Base-by-base conservation (phyloP, 176 grass and related monocot species). In the Zea luxurians region DNA sequence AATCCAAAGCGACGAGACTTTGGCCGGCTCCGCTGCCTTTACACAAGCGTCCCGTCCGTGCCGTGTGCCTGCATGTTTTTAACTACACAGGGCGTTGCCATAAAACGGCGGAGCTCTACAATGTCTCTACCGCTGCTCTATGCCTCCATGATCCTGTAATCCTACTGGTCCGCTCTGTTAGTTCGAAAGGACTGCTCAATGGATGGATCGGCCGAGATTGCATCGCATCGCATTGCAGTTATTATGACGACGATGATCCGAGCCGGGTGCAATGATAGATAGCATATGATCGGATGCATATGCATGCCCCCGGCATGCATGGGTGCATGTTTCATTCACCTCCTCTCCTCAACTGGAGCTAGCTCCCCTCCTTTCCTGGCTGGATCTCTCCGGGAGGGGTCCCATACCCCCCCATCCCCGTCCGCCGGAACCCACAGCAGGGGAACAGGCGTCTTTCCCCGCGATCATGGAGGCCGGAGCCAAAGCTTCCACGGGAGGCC, bases 301-400 rank as follows among this genome's bases (percentile, higher is more conserved):
- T 27, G 27, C 27, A 27, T 27, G 64, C 69, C 18, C 5, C 64
- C 70, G 35, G 77, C 77, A 80, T 80, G 77, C 77, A 80, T 80
- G 71, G 63, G 57, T 2, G 70, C 74, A 72, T 49, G 79, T 73
- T 67, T 49, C 74, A n/a, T 68, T 81, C 67, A 4, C 57, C 27
- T 46, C 54, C 20, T 59, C 27, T 46, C 54, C 20, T 59, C 62
- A 69, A 13, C 47, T 61, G 0, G 5, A 60, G 34, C 45, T 48
- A n/a, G 44, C 68, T 40, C 13, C 13, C 44, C 45, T 15, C 2
- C 45, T 49, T 49, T 49, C 68, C 45, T 20, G 67, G 10, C 44
- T 48, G 67, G 67, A 70, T 70, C 67, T 27, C n/a, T 27, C 62
- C 61, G 66, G 0, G 18, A 18, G 8, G 54, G 54, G 54, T 9